Base-by-base conservation (phyloP, 2,329 filamentous ascomycete genomes). In the Teratosphaeriaceae sp. region DNA sequence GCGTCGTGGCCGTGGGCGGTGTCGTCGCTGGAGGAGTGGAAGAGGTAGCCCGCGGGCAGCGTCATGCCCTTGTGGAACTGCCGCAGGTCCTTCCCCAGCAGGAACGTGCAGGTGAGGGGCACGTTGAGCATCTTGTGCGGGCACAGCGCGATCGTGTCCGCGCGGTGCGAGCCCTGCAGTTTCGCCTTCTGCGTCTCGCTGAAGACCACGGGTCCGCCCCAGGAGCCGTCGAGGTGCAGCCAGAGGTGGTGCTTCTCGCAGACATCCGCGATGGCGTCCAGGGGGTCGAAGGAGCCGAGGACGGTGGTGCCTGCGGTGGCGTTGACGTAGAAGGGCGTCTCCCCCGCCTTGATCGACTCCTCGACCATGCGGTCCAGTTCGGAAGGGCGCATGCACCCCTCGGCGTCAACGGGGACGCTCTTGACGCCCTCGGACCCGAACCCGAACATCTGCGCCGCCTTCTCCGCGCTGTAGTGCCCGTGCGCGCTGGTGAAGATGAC, bases 101-200 rank as follows among this genome's bases (percentile, higher is more conserved):
- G 75, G 69, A 94, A 96, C 0, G 84, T 89, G 68, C 89, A 97
- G 0, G 89, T 95, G 30, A 94, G 70, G 0, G 92, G 90, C 2
- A 88, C 85, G 45, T 87, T 87, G 60, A 97, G 77, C 92, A 97
- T 97, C 69, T 97, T 97, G 69, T 98, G 92, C 44, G 92, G 89
- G 65, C 94, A 97, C 42, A 95, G 78, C 2, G 88, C 87, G 29
- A 97, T 71, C 12, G 81, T 87, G 65, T 96, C 77, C 8, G 89
- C 92, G 30, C 83, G 73, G 34, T 88, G 74, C 2, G 76, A 71
- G 12, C 90, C 90, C 1, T 69, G 63, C 8, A 97, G 69, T 59
- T 88, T 85, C 35, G 69, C 70, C 33, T 85, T 51, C 12, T 64
- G 82, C 44, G 67, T 68, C n/a, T 72, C 56, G 0, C 80, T 85